Base-by-base conservation (phyloP, 179 eudicot genomes). In the Beta lomatogona region DNA sequence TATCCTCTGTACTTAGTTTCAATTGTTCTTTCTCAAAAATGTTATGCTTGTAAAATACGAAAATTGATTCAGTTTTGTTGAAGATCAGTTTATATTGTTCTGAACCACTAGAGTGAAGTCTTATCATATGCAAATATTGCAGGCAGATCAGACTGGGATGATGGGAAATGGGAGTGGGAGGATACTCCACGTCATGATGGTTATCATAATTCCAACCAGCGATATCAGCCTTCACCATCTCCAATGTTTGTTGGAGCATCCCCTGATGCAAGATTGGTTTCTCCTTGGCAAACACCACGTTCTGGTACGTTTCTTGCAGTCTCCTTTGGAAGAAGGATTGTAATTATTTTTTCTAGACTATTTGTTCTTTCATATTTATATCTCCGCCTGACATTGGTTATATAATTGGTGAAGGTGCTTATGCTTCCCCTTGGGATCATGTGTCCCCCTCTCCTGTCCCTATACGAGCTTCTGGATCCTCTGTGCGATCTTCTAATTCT, bases 121-220 rank as follows among this genome's bases (percentile, higher is more conserved):
- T 58, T 21, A 22, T 64, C 18, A 48, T 73, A 25, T 78, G 55
- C 31, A 36, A 63, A 57, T 57, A 59, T 74, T 80, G 87, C 86
- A 96, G 99, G 92, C 19, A 89, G 93, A 86, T 92, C 94, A 82
- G 98, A 96, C 50, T 94, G 99, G 99, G 99, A 96, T 89, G 93
- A 92, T 85, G 96, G 99, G 71, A 88, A 94, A 82, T 94, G 93
- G 94, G 99, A 94, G 79, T 96, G 99, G 99, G 93, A 96, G 82
- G 99, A 94, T 74, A 85, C 97, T 68, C 97, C 99, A 18, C 89
- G 83, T n/a, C 91, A 91, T 64, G 98, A 94, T 78, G 85, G 88
- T 80, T 82, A 83, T 67, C 81, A 89, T 78, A 78, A 78, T 79
- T 78, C 92, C 77, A 88, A 90, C 84, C 86, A 89, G 85, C 91